Evolutionary conservation across 805 yeast genomes (phyloP).

Genomic region (Danielia reshetovae): DNA sequence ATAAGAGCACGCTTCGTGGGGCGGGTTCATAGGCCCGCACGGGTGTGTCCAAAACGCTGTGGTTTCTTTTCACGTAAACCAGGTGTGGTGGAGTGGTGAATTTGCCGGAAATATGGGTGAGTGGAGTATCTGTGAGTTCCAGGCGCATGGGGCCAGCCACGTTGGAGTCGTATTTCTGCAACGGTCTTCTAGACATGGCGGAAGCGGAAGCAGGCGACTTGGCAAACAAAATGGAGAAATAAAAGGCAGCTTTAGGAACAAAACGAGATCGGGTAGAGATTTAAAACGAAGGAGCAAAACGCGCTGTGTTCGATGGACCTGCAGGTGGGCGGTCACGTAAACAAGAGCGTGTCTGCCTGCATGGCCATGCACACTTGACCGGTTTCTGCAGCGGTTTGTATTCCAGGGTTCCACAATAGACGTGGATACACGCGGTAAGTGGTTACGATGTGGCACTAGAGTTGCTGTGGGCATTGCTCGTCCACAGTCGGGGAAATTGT

Average conservation of each 20-base stretch:
- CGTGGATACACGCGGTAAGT: no score
- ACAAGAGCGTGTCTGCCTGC: constrained; percentile 13
- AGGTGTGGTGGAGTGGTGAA: constrained; percentile 39
- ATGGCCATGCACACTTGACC: no score
- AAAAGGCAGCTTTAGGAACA: neutral
- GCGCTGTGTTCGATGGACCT: constrained; percentile 7
- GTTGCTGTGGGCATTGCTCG: no score
- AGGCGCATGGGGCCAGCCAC: constrained; percentile 3
- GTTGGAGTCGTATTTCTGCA: constrained; percentile 10
- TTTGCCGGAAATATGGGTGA: constrained; percentile 16
- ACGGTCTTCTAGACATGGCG: constrained; percentile 10
- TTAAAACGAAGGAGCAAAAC: constrained; percentile 2
- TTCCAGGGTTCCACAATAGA: no score
- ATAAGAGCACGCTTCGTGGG: constrained; percentile 22
- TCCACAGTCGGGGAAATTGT: no score
- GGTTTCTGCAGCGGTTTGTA: no score
- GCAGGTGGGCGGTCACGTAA: constrained; percentile 3
- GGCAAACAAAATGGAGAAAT: neutral
- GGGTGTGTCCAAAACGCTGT: constrained; percentile 18
- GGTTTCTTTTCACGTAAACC: constrained; percentile 15
- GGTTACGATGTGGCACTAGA: no score
- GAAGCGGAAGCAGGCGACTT: neutral
- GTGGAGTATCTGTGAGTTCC: constrained; percentile 24
- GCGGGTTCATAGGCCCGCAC: constrained; percentile 7
- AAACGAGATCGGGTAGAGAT: neutral